phyloP scores from a whole-genome alignment of 306 rosid genomes.

The Cyclanthera cordifolia region DNA sequence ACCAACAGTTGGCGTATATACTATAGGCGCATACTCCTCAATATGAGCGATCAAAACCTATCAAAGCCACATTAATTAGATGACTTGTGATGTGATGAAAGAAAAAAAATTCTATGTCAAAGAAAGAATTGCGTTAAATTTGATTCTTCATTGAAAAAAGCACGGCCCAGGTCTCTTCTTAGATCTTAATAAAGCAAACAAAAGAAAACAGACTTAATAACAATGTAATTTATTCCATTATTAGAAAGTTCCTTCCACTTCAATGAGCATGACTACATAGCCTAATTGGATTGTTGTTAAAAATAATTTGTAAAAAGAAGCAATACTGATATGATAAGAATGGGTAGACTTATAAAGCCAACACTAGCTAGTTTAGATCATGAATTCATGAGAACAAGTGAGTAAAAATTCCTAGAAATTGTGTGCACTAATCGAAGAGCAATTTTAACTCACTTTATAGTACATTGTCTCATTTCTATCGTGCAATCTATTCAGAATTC shows the following conservation, averaged over 20 bases:
- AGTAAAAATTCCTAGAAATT: background rate
- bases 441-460: constrained; percentile 53
- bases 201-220: background rate
- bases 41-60: constrained; percentile 91
- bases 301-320: background rate
- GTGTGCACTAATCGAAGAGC: background rate
- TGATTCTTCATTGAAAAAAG: background rate
- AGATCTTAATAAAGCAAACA: background rate
- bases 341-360: background rate
- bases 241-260: background rate
- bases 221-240: too few relatives aligned
- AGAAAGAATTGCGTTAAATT: background rate
- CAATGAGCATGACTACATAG: background rate
- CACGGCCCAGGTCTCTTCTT: background rate
- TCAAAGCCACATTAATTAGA: constrained; percentile 16
- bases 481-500: constrained; percentile 89
- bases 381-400: background rate
- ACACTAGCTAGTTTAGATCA: background rate
- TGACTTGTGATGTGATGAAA: constrained; percentile 10
- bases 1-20: constrained; percentile 96
- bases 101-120: too few relatives aligned
- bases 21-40: constrained; percentile 91
- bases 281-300: background rate
- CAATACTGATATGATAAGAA: background rate
- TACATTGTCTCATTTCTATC: constrained; percentile 98